Base-by-base conservation (phyloP, 169 alveolate species). In the Amoebophrya sp. region DNA sequence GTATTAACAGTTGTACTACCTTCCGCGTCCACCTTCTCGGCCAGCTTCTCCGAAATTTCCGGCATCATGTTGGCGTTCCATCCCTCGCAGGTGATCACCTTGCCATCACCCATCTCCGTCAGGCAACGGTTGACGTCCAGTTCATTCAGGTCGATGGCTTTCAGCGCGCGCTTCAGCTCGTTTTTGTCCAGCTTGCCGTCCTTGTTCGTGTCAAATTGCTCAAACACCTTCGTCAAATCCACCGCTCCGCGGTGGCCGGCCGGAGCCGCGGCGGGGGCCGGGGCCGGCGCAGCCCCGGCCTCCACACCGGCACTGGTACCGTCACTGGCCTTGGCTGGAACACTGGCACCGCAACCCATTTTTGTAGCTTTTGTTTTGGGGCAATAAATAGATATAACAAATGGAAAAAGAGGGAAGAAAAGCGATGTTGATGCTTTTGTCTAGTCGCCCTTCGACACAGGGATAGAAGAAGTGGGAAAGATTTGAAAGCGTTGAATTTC, bases 161-260 rank as follows among this genome's bases (percentile, higher is more conserved):
- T 66, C 38, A 66, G 83, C 32, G 32, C 83, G 29, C 83, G 83
- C 83, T 66, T 66, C 83, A 66, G 83, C 35, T 66, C 83, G 83
- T 66, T 66, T 25, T 66, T 66, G 35, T 66, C 83, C 83, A 66
- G 35, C 18, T 66, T 66, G 29, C 83, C 83, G 35, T 66, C 83
- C 35, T 66, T 66, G 83, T 66, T 66, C 32, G 83, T 66, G 83
- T 66, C 83, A 25, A 66, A 66, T 25, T 66, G 83, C 10, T 25
- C 10, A 25, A 66, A 66, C 38, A 66, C 35, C 83, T n/a, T 66
- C 38, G 12, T 25, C 83, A 66, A n/a, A 66, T 66, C 83, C 35
- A 66, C 38, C 29, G 83, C 29, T n/a, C 35, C 83, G 29, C 32
- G 32, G 29, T 3, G 83, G 1, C 38, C 83, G 39, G 83, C 66